Percentiles rank a stretch among this genome's conserved stretches.
Conservation (phyloP, 495 filamentous ascomycete genomes). For the Penicillium dipodomyicola region DNA sequence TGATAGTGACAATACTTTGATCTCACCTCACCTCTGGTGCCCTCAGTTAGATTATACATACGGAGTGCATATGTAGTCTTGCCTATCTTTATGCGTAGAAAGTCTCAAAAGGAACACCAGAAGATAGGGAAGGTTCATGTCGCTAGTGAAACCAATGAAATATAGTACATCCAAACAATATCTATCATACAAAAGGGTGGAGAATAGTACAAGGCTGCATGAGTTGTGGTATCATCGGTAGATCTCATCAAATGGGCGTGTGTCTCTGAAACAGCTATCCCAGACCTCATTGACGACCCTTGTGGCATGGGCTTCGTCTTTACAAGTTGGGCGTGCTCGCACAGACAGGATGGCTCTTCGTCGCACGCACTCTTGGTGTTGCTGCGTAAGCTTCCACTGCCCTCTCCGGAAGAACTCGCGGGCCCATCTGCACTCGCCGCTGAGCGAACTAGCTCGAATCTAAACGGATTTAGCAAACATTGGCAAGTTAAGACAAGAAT, state of each 20-base stretch:
- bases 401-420: constrained; percentile 78
- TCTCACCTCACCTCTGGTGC: not conserved
- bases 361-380: constrained; percentile 90
- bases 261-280: constrained; percentile 94
- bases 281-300: constrained; percentile 94
- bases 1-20: not conserved
- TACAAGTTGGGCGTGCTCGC: constrained; percentile 68
- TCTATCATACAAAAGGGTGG: constrained; percentile 26
- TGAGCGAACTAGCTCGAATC: constrained; percentile 90
- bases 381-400: constrained; percentile 84
- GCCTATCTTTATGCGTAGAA: not conserved
- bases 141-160: not conserved
- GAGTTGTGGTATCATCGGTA: constrained; percentile 63
- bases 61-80: no score
- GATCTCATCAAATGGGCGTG: constrained; percentile 92
- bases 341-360: constrained; percentile 76
- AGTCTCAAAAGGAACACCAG: not conserved
- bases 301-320: constrained; percentile 81
- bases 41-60: not conserved
- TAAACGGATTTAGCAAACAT: constrained; percentile 28
- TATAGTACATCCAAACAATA: constrained; percentile 10
- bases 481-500: not conserved
- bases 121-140: not conserved
- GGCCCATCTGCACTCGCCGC: constrained; percentile 90
- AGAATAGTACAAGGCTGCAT: constrained; percentile 14